Percentiles rank a stretch among this genome's conserved stretches.
Conservation (phyloP, 306 rosid genomes). For the Senna siamea region DNA sequence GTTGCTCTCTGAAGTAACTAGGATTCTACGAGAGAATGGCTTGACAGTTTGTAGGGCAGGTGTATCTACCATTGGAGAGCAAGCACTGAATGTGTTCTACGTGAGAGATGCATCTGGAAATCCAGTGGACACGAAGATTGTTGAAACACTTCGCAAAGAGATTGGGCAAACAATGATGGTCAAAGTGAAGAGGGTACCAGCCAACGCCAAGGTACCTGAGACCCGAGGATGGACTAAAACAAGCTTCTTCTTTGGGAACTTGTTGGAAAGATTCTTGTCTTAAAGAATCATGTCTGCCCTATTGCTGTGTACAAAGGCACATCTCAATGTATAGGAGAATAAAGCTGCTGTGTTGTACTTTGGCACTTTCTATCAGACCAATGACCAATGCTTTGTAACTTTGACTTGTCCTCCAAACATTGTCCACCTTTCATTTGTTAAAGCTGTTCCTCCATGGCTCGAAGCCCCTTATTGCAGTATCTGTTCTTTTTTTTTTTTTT, state of each 20-base stretch:
- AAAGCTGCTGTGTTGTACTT: constrained; percentile 38
- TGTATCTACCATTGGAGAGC: constrained; percentile 63
- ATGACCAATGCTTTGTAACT: constrained; percentile 37
- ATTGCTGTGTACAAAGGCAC: not conserved
- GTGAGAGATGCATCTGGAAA: constrained; percentile 63
- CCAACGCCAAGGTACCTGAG: constrained; percentile 45
- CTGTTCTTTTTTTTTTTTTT: too few relatives aligned
- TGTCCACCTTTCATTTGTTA: not conserved
- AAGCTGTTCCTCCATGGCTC: not conserved
- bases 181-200: constrained; percentile 57
- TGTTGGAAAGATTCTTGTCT: constrained; percentile 59
- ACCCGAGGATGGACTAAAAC: constrained; percentile 61
- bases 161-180: constrained; percentile 58
- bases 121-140: constrained; percentile 50
- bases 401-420: not conserved
- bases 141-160: constrained; percentile 60
- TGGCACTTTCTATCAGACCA: constrained; percentile 13
- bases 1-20: constrained; percentile 73
- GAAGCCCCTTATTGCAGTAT: not conserved
- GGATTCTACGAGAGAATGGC: constrained; percentile 77
- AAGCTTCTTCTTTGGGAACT: constrained; percentile 65
- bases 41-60: constrained; percentile 69
- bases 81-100: constrained; percentile 61
- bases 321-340: constrained; percentile 41
- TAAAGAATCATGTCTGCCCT: constrained; percentile 17